Conservation (phyloP, 768 basidiomycete genomes). For the Epithele typhae region DNA sequence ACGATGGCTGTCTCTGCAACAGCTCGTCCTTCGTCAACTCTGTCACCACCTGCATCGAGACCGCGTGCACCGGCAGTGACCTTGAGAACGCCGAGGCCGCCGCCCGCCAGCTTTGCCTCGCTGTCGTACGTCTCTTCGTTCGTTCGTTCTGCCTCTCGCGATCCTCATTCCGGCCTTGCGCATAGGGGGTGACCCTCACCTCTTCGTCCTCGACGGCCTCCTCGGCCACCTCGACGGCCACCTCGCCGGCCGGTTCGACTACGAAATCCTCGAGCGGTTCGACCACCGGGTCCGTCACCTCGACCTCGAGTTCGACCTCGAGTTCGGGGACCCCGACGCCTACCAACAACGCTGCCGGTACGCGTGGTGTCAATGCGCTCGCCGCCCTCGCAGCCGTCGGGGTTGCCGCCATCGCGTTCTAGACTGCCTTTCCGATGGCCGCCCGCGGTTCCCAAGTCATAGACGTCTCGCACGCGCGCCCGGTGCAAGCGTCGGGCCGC, state of each 20-base stretch:
- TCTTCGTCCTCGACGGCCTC: slow-evolving; percentile 22
- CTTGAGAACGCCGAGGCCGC: slow-evolving; percentile 20
- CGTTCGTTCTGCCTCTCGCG: no score
- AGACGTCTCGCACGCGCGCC: not conserved
- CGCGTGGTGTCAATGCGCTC: slow-evolving; percentile 32
- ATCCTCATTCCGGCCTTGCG: no score
- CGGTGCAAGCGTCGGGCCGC: slow-evolving; percentile 2
- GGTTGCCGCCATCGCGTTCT: slow-evolving; percentile 42
- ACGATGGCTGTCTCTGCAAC: slow-evolving; percentile 46
- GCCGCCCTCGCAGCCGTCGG: slow-evolving; percentile 41
- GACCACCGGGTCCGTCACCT: not conserved
- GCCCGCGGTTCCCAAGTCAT: not conserved
- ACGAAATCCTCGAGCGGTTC: not conserved
- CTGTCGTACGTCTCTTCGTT: slow-evolving; percentile 20
- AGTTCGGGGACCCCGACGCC: slow-evolving; percentile 10
- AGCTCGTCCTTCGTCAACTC: slow-evolving; percentile 21
- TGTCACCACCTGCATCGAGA: slow-evolving; percentile 26
- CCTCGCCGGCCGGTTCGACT: not conserved
- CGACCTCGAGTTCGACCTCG: slow-evolving; percentile 5
- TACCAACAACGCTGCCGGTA: slow-evolving; percentile 18
- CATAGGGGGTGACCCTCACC: slow-evolving; percentile 51
- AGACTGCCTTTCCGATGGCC: slow-evolving; percentile 11
- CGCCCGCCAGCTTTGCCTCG: slow-evolving; percentile 21
- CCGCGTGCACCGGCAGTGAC: slow-evolving; percentile 21
- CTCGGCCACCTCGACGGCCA: slow-evolving; percentile 4